Conservation (phyloP, 768 basidiomycete species). For the Agaricus blazei region DNA sequence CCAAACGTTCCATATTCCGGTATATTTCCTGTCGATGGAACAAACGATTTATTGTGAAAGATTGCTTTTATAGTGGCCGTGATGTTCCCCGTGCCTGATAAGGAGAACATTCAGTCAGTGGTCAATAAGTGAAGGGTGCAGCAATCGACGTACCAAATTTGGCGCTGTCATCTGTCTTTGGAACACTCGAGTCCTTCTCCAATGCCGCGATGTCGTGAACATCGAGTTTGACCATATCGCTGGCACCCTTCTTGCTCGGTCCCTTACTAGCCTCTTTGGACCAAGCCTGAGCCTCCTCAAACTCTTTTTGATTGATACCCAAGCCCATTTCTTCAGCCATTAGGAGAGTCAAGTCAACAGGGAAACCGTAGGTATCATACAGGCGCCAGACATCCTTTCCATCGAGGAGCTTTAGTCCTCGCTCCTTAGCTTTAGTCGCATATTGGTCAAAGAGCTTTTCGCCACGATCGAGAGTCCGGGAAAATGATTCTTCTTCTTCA, state of each 20-base stretch:
- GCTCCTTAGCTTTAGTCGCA: slow-evolving; percentile 58
- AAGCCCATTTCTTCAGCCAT: slow-evolving; percentile 96
- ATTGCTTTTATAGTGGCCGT: slow-evolving; percentile 75
- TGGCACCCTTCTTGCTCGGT: slow-evolving; percentile 62
- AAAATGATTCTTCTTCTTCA: slow-evolving; percentile 97
- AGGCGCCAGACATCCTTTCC: slow-evolving; percentile 96
- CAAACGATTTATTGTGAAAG: slow-evolving; percentile 76
- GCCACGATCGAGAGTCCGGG: slow-evolving; percentile 93
- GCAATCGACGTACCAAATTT: slow-evolving; percentile 67
- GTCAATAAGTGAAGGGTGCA: neutral
- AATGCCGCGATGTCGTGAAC: slow-evolving; percentile 90
- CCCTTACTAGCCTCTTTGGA: slow-evolving; percentile 93
- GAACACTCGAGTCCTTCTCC: slow-evolving; percentile 70
- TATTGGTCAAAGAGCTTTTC: slow-evolving; percentile 95
- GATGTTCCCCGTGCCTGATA: slow-evolving; percentile 70
- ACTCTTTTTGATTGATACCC: slow-evolving; percentile 80
- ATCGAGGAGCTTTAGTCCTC: slow-evolving; percentile 59
- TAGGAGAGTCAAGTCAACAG: slow-evolving; percentile 89
- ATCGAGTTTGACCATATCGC: slow-evolving; percentile 81
- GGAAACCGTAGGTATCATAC: slow-evolving; percentile 98
- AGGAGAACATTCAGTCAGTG: neutral
- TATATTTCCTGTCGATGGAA: slow-evolving; percentile 59
- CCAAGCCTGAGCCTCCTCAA: slow-evolving; percentile 80
- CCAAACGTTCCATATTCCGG: slow-evolving; percentile 72
- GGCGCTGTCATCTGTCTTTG: slow-evolving; percentile 88